phyloP scores from a whole-genome alignment of 495 filamentous ascomycete species.

The Durotheca rogersii region DNA sequence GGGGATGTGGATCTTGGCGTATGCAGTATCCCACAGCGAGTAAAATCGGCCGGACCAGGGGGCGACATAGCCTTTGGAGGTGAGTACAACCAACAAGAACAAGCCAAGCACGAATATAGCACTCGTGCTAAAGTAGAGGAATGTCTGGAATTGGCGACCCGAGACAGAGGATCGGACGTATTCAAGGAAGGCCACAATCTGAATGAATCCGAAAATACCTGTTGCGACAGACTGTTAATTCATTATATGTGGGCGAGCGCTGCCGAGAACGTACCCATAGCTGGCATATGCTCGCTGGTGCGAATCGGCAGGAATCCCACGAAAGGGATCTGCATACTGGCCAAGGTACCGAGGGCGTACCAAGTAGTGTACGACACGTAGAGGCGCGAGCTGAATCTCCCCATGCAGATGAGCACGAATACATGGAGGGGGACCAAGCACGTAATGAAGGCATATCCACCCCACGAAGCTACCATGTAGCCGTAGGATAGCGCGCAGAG shows the following conservation, averaged over 20 bases:
- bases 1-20: slow-evolving; percentile 99
- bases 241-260: background rate
- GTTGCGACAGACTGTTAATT: slow-evolving; percentile 33
- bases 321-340: slow-evolving; percentile 99
- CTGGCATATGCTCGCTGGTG: slow-evolving; percentile 98
- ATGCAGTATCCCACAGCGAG: slow-evolving; percentile 98
- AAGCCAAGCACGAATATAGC: slow-evolving; percentile 63
- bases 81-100: slow-evolving; percentile 72
- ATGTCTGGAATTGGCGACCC: slow-evolving; percentile 89
- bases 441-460: slow-evolving; percentile 99
- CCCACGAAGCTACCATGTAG: slow-evolving; percentile 99
- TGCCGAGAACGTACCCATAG: slow-evolving; percentile 65
- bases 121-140: slow-evolving; percentile 75
- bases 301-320: slow-evolving; percentile 96
- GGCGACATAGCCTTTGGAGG: slow-evolving; percentile 85
- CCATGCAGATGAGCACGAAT: slow-evolving; percentile 96
- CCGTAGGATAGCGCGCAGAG: slow-evolving; percentile 96
- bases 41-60: slow-evolving; percentile 99
- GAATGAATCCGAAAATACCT: slow-evolving; percentile 95
- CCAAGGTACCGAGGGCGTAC: slow-evolving; percentile 95
- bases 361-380: slow-evolving; percentile 98
- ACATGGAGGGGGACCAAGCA: slow-evolving; percentile 95
- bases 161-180: slow-evolving; percentile 85
- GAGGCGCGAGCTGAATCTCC: slow-evolving; percentile 86
- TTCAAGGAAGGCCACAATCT: slow-evolving; percentile 91